Percentiles rank a stretch among this genome's conserved stretches.
These are phyloP conservation scores for Saccharomycopsis crataegensis DNA, from an alignment of 1,139 yeast species.

Conservation along the genomic window DNA sequence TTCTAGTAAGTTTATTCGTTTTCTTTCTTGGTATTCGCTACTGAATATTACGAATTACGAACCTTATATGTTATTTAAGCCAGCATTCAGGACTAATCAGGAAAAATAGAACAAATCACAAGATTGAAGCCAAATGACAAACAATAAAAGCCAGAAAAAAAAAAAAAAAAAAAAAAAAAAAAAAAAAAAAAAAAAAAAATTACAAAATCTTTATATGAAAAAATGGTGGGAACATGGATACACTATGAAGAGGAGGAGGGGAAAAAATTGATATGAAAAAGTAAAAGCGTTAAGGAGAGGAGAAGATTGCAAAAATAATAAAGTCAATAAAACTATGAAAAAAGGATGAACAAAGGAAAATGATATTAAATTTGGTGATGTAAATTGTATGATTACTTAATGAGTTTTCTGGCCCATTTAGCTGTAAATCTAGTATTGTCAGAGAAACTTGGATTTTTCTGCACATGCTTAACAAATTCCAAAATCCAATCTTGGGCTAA, in stretches of 20 bases:
- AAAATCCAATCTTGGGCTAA: constrained; percentile 73
- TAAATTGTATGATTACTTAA: neutral
- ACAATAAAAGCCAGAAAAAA: neutral
- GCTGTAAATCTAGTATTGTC: constrained; percentile 79
- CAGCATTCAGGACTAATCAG: neutral
- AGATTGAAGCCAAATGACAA: neutral
- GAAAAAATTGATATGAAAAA: neutral
- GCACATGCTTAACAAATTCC: constrained; percentile 67
- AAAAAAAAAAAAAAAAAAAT: neutral
- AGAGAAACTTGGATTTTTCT: constrained; percentile 53
- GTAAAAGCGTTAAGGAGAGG: neutral
- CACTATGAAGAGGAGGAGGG: neutral
- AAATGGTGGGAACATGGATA: too few species aligned
- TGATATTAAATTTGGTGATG: neutral
- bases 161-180: neutral
- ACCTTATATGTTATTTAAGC: too few species aligned
- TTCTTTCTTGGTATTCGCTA: too few species aligned
- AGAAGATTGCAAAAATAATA: neutral
- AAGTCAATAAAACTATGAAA: neutral
- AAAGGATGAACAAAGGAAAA: too few species aligned
- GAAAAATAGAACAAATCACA: neutral
- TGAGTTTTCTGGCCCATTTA: constrained; percentile 90
- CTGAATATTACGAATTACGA: too few species aligned
- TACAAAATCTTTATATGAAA: too few species aligned
- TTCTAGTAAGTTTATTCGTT: too few species aligned